Evolutionary conservation across 148 eudicot genomes (phyloP).

Genomic region (Chenopodium album): DNA sequence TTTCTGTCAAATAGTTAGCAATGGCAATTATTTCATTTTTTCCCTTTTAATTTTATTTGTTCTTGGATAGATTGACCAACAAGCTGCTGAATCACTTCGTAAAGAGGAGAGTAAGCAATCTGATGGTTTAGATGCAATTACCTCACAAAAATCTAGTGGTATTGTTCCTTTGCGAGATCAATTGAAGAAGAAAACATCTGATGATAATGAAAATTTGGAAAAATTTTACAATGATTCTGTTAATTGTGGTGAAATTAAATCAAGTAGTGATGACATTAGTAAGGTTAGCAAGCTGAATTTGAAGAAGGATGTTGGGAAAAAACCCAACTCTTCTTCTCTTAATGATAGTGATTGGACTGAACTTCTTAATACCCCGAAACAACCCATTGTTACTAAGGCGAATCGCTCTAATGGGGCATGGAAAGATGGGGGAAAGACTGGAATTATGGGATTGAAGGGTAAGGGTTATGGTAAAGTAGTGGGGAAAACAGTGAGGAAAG

Average conservation of each 20-base stretch:
- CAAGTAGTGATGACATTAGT: slow-evolving; percentile 12
- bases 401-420: slow-evolving; percentile 29
- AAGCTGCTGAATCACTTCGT: slow-evolving; percentile 87
- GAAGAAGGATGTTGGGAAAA: slow-evolving; percentile 33
- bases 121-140: slow-evolving; percentile 45
- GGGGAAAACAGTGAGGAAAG: slow-evolving; percentile 35
- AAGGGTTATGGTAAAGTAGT: slow-evolving; percentile 37
- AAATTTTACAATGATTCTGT: slow-evolving; percentile 29
- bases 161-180: slow-evolving; percentile 69
- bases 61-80: slow-evolving; percentile 74
- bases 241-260: slow-evolving; percentile 11
- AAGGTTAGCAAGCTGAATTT: background rate
- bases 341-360: slow-evolving; percentile 94
- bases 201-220: slow-evolving; percentile 28
- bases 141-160: slow-evolving; percentile 32
- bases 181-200: slow-evolving; percentile 54
- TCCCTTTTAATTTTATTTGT: background rate
- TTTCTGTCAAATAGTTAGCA: background rate
- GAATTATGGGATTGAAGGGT: slow-evolving; percentile 33
- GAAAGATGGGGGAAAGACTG: slow-evolving; percentile 44
- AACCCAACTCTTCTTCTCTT: slow-evolving; percentile 25
- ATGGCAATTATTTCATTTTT: background rate
- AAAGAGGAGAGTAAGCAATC: slow-evolving; percentile 59
- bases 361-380: slow-evolving; percentile 60
- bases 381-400: slow-evolving; percentile 22